Percentiles rank a stretch among this genome's conserved stretches.
phyloP scores from a whole-genome alignment of 495 filamentous ascomycete species.

The Tuber aestivum region DNA sequence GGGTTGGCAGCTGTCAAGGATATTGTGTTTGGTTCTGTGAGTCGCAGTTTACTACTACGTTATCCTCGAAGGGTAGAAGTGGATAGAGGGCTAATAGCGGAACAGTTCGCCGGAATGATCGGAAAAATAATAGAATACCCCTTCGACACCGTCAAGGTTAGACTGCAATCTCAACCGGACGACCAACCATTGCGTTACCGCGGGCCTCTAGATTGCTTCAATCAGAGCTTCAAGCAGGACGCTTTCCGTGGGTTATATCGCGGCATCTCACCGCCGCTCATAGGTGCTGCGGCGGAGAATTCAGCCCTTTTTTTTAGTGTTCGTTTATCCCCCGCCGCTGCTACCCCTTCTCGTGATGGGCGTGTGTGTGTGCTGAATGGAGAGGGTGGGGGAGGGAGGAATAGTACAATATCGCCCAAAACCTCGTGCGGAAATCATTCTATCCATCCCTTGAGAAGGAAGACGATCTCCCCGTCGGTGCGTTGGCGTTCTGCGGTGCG shows the following conservation, averaged over 20 bases:
- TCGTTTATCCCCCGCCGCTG: constrained; percentile 3
- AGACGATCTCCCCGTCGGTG: constrained; percentile 60
- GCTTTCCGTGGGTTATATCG: constrained; percentile 78
- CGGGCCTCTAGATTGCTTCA: constrained; percentile 89
- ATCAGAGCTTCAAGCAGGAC: constrained; percentile 67
- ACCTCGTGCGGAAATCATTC: constrained; percentile 55
- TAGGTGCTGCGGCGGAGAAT: constrained; percentile 90
- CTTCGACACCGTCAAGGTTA: constrained; percentile 95
- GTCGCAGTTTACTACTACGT: constrained; percentile 37
- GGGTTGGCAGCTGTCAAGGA: constrained; percentile 69
- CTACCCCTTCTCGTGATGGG: background rate
- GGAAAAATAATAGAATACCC: constrained; percentile 97
- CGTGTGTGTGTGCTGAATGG: background rate
- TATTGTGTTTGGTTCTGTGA: constrained; percentile 74
- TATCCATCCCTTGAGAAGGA: constrained; percentile 53
- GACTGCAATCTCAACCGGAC: constrained; percentile 74
- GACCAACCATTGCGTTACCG: constrained; percentile 72
- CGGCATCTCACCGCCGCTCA: constrained; percentile 83
- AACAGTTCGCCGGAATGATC: constrained; percentile 74
- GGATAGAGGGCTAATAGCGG: constrained; percentile 10
- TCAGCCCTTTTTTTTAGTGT: constrained; percentile 86
- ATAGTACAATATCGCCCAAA: constrained; percentile 62
- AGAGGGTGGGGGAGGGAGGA: background rate
- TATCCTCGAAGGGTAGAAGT: constrained; percentile 5
- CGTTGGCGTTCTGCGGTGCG: constrained; percentile 69